These are phyloP conservation scores for Pachysolen tannophilus DNA, from an alignment of 805 yeast genomes.

Conservation along the genomic window DNA sequence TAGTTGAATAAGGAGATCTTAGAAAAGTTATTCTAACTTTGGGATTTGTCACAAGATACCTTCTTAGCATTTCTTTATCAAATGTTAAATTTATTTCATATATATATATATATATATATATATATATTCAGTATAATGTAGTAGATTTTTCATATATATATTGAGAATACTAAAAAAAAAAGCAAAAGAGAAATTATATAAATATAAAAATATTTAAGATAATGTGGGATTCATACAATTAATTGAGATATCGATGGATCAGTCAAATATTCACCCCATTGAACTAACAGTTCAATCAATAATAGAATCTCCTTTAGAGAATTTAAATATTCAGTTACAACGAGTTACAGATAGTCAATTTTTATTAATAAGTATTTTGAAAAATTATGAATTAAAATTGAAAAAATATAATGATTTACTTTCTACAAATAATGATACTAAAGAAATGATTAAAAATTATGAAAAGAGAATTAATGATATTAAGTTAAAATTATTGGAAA, in stretches of 20 bases:
- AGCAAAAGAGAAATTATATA: too few species aligned
- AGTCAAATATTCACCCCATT: constrained; percentile 42
- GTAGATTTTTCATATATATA: too few species aligned
- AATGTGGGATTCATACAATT: background rate
- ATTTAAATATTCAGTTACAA: constrained; percentile 39
- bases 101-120: too few species aligned
- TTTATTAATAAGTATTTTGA: constrained; percentile 40
- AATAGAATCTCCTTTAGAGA: constrained; percentile 46
- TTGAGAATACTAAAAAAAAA: too few species aligned
- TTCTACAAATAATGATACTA: constrained; percentile 9
- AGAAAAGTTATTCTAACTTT: too few species aligned
- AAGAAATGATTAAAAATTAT: constrained; percentile 16
- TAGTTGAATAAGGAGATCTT: too few species aligned
- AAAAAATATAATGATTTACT: constrained; percentile 16
- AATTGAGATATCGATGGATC: background rate
- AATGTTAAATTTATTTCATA: too few species aligned
- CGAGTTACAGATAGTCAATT: constrained; percentile 50
- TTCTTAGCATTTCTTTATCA: too few species aligned
- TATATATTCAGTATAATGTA: too few species aligned
- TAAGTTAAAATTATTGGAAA: constrained; percentile 28
- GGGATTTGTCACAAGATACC: too few species aligned
- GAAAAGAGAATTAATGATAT: constrained; percentile 12
- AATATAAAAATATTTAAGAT: too few species aligned
- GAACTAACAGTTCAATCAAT: constrained; percentile 52
- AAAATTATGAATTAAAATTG: constrained; percentile 30